phyloP scores from a whole-genome alignment of 192 early-diverging fungal species.

The Linnemannia hyalina region DNA sequence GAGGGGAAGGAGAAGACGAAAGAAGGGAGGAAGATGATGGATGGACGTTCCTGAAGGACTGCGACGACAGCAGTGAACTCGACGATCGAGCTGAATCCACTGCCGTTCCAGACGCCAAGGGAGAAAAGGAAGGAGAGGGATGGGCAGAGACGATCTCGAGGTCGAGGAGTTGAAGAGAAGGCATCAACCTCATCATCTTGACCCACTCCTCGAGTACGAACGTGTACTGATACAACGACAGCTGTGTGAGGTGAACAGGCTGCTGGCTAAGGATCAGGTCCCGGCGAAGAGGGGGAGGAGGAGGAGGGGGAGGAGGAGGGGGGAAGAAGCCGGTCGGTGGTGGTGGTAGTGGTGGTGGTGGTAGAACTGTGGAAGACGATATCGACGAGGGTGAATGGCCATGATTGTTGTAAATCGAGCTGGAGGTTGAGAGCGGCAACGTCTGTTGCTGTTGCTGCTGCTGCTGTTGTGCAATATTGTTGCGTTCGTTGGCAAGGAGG shows the following conservation, averaged over 20 bases:
- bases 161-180: slow-evolving; percentile 17
- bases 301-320: neutral
- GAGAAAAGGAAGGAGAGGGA: neutral
- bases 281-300: neutral
- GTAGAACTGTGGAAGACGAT: neutral
- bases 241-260: slow-evolving; percentile 10
- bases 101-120: neutral
- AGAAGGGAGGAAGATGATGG: neutral
- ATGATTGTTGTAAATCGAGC: neutral
- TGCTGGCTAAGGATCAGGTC: neutral
- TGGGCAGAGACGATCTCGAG: slow-evolving; percentile 1
- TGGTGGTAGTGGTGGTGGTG: neutral
- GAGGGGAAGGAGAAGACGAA: neutral
- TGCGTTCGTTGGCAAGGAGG: neutral
- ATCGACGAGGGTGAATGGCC: neutral
- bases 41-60: neutral
- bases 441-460: neutral
- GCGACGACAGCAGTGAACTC: neutral
- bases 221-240: slow-evolving; percentile 11
- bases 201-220: slow-evolving; percentile 28
- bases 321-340: neutral
- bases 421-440: neutral
- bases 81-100: neutral
- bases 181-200: slow-evolving; percentile 22
- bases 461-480: neutral